These are phyloP conservation scores for Porcisia deanei DNA, from an alignment of 208 protist genomes.

Conservation along the genomic window DNA sequence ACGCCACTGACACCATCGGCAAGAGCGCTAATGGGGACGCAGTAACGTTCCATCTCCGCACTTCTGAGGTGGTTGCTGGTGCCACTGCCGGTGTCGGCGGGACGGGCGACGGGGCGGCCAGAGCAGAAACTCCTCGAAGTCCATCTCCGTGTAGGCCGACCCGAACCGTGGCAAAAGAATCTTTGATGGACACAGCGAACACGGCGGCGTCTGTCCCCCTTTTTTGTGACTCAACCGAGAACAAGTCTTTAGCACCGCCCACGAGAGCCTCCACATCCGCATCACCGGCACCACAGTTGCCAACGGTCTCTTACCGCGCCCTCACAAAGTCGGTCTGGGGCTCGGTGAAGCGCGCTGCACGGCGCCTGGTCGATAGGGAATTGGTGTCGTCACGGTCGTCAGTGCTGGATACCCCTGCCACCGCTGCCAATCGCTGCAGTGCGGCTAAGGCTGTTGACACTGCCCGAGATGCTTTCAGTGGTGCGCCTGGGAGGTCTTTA, in stretches of 20 bases:
- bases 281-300: not conserved
- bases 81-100: not conserved
- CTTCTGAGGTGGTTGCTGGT: not conserved
- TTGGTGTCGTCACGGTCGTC: not conserved
- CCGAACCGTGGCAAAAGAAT: not conserved
- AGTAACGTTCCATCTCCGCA: not conserved
- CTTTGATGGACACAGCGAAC: not conserved
- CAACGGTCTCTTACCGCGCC: constrained; percentile 11
- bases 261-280: not conserved
- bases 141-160: not conserved
- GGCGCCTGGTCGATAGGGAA: constrained; percentile 6
- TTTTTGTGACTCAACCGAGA: not conserved
- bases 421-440: not conserved
- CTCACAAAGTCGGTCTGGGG: constrained; percentile 28
- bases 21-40: not conserved
- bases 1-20: not conserved
- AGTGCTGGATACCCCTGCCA: not conserved
- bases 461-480: not conserved
- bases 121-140: not conserved
- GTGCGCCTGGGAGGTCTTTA: not conserved
- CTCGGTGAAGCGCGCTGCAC: constrained; percentile 27
- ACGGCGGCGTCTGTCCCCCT: not conserved
- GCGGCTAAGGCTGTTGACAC: no score
- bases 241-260: not conserved
- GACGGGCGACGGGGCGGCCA: not conserved